These are phyloP conservation scores for Coleophoma crateriformis DNA, from an alignment of 2,329 filamentous ascomycete species.

Conservation along the genomic window DNA sequence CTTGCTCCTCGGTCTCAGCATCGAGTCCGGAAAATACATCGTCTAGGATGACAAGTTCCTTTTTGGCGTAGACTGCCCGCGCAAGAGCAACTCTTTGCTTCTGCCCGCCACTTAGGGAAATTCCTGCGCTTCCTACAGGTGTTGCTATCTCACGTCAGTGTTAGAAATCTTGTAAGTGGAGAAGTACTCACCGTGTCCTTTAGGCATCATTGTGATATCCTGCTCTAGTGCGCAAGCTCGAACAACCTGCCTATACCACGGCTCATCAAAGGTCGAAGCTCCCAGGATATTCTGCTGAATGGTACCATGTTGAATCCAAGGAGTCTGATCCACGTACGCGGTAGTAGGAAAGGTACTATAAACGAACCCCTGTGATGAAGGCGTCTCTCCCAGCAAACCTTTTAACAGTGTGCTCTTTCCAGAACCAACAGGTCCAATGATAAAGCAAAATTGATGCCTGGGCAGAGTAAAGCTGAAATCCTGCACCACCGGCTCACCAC, in stretches of 20 bases:
- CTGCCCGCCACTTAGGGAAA: slow-evolving; percentile 62
- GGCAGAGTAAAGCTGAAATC: slow-evolving; percentile 13
- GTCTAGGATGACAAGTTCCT: slow-evolving; percentile 11
- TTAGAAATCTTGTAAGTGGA: not conserved
- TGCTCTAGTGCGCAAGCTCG: slow-evolving; percentile 58
- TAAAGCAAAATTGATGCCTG: slow-evolving; percentile 15
- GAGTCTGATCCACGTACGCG: slow-evolving; percentile 38
- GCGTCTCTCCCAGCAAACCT: slow-evolving; percentile 23
- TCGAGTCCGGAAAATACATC: slow-evolving; percentile 14
- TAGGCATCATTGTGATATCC: slow-evolving; percentile 57
- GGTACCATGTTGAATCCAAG: slow-evolving; percentile 39
- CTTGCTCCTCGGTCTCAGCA: slow-evolving; percentile 6
- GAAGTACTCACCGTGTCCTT: slow-evolving; percentile 48
- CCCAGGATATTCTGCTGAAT: slow-evolving; percentile 35
- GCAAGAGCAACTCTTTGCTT: slow-evolving; percentile 62
- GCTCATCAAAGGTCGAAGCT: slow-evolving; percentile 35
- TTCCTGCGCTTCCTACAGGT: slow-evolving; percentile 51
- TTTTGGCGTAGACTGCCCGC: slow-evolving; percentile 33
- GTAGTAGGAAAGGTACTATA: slow-evolving; percentile 13
- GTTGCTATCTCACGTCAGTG: slow-evolving; percentile 7
- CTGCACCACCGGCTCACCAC: slow-evolving; percentile 6
- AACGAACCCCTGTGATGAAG: slow-evolving; percentile 17
- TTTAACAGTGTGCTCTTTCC: slow-evolving; percentile 26
- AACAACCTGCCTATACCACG: slow-evolving; percentile 59
- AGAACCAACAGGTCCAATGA: slow-evolving; percentile 26